Evolutionary conservation across 352 stramenopile species (phyloP), one percentile per base, ranked within the genome.

Genomic region (Lagenidium giganteum): DNA sequence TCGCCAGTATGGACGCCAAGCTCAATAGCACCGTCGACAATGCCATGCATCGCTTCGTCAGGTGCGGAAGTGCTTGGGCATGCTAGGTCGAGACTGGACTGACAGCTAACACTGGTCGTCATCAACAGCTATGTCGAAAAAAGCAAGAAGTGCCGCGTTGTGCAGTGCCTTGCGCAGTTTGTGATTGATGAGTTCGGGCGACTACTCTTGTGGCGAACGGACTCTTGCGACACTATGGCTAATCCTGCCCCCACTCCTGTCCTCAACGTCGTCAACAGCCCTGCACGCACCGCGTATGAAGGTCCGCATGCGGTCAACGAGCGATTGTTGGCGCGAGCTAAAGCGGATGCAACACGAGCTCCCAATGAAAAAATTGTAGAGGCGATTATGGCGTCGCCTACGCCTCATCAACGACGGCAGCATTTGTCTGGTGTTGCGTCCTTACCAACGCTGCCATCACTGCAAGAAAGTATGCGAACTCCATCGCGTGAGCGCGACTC

Each of bases 1-100:
- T 91, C 51, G 25, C 61, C n/a, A 87, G 67, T 41, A 91, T 86
- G 57, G 79, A 91, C 31, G 43, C 57, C 28, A 72, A 76, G 35
- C 49, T 91, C 36, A 84, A 83, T n/a, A 36, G 41, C 4, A 24
- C 31, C 11, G 67, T 82, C 12, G 69, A 68, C 24, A 58, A 73
- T 20, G 28, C 70, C 5, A 61, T 83, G 2, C 66, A 85, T 22
- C 17, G 44, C 8, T 62, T 61, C 21, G 25, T 89, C 6, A 67
- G 66, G 66, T 70, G 44, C 20, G 36, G 28, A 1, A 18, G 13
- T 5, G 28, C 17, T 16, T 21, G n/a, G 6, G n/a, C n/a, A n/a
- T n/a, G n/a, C n/a, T n/a, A 32, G 13, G 32, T 7, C 9, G 11
- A 26, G 41, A n/a, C 14, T 20, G 16, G 5, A 14, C 21, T 17